Conservation (phyloP, 1,139 yeast species). For the Pichia cactophila region DNA sequence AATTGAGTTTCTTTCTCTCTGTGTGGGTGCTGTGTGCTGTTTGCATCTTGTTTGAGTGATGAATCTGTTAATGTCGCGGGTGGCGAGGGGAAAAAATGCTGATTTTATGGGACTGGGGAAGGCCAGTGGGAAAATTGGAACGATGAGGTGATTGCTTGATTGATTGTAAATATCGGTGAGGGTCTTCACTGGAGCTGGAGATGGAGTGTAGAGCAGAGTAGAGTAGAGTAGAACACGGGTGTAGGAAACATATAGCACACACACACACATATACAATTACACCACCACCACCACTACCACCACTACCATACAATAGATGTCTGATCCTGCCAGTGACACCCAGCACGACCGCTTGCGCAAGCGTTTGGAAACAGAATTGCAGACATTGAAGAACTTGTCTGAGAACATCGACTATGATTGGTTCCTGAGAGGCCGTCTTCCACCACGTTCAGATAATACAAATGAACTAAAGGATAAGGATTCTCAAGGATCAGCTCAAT, state of each 20-base stretch:
- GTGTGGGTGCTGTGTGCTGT: not conserved
- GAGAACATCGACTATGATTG: conserved; percentile 19
- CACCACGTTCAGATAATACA: not conserved
- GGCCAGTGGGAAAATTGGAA: too few species aligned
- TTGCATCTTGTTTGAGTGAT: too few species aligned
- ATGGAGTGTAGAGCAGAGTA: too few species aligned
- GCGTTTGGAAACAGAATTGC: conserved; percentile 18
- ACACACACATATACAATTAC: not conserved
- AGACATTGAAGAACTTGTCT: conserved; percentile 5
- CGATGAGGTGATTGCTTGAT: not conserved
- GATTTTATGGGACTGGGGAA: too few species aligned
- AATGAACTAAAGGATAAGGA: not conserved
- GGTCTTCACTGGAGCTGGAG: too few species aligned
- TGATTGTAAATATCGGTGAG: not conserved
- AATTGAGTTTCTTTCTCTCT: not conserved
- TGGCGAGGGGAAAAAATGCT: too few species aligned
- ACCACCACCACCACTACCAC: too few species aligned
- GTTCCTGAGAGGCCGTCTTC: conserved; percentile 14
- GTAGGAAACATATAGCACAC: not conserved
- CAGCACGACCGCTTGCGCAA: conserved; percentile 15
- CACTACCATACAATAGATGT: not conserved
- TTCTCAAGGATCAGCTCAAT: not conserved
- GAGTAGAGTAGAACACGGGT: too few species aligned
- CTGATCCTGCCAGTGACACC: not conserved
- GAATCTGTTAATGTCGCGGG: too few species aligned